phyloP scores from a whole-genome alignment of 2,329 filamentous ascomycete genomes.

The Penicillium oxalicum region DNA sequence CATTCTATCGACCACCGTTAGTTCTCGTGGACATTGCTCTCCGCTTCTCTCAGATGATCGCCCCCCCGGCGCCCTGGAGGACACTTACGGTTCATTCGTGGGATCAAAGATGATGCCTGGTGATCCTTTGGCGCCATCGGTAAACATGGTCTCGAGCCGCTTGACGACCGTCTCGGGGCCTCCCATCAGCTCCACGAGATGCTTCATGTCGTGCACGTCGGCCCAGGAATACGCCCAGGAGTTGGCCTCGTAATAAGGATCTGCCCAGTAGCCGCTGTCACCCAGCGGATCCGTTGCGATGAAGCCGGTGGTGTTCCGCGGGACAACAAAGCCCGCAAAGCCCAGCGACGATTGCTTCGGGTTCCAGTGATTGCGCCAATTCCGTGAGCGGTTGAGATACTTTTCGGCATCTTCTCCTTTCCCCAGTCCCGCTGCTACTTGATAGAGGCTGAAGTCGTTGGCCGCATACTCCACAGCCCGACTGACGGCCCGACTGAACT shows the following conservation, averaged over 20 bases:
- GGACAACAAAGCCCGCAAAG: slow-evolving; percentile 62
- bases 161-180: slow-evolving; percentile 37
- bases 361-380: slow-evolving; percentile 71
- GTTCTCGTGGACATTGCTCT: neutral
- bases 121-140: slow-evolving; percentile 23
- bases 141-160: slow-evolving; percentile 57
- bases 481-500: slow-evolving; percentile 56
- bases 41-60: too few relatives aligned
- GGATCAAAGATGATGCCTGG: slow-evolving; percentile 58
- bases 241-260: slow-evolving; percentile 55
- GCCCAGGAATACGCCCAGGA: slow-evolving; percentile 64
- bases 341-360: slow-evolving; percentile 50
- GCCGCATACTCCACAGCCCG: slow-evolving; percentile 62
- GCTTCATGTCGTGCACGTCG: slow-evolving; percentile 59
- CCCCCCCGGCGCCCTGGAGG: too few relatives aligned
- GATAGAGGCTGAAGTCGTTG: slow-evolving; percentile 63
- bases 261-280: slow-evolving; percentile 60
- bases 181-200: slow-evolving; percentile 51
- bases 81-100: slow-evolving; percentile 57
- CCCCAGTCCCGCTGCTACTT: slow-evolving; percentile 57
- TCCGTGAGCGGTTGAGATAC: slow-evolving; percentile 58
- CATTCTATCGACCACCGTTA: slow-evolving; percentile 21
- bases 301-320: slow-evolving; percentile 46
- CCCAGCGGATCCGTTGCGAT: slow-evolving; percentile 48
- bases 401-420: slow-evolving; percentile 48